Evolutionary conservation across 495 filamentous ascomycete species (phyloP), one percentile per base, ranked within the genome.

Genomic region (Clohesyomyces aquaticus): DNA sequence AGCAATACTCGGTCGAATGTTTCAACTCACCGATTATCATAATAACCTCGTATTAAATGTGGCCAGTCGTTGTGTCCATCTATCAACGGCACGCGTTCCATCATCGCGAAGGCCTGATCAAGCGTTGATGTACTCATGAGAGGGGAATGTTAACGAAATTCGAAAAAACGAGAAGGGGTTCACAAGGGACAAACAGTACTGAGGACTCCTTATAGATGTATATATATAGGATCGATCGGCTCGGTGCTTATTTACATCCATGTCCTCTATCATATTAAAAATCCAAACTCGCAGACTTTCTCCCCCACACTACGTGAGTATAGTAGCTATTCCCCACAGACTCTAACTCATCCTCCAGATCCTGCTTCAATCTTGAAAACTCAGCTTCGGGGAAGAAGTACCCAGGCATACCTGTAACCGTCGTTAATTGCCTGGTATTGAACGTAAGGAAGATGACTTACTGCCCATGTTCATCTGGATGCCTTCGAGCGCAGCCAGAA

Each of bases 31-130:
- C 22, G 6, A 26, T 65, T 65, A 4, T 55, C 26, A 23, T 65
- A 65, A 22, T 38, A 65, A 8, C 45, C 62, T 4, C 62, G 45
- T 6, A 65, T 59, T 1, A 22, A 14, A 28, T 54, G 4, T 19
- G 62, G 46, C 46, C 45, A 65, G 48, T 65, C 62, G 25, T 65
- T 65, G 25, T 65, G 62, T 1, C 62, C 62, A 55, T 65, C 62
- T 59, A 19, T 3, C n/a, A 46, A n/a, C n/a, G n/a, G n/a, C n/a
- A n/a, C n/a, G n/a, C n/a, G n/a, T n/a, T n/a, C n/a, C n/a, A n/a
- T n/a, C n/a, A n/a, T n/a, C n/a, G n/a, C n/a, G n/a, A n/a, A n/a
- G n/a, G n/a, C n/a, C n/a, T n/a, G n/a, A n/a, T n/a, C n/a, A n/a
- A n/a, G n/a, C n/a, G n/a, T n/a, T n/a, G n/a, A n/a, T n/a, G n/a